Evolutionary conservation across 805 yeast species (phyloP), one percentile per base, ranked within the genome.

Genomic region (Wickerhamomyces sydowiorum): DNA sequence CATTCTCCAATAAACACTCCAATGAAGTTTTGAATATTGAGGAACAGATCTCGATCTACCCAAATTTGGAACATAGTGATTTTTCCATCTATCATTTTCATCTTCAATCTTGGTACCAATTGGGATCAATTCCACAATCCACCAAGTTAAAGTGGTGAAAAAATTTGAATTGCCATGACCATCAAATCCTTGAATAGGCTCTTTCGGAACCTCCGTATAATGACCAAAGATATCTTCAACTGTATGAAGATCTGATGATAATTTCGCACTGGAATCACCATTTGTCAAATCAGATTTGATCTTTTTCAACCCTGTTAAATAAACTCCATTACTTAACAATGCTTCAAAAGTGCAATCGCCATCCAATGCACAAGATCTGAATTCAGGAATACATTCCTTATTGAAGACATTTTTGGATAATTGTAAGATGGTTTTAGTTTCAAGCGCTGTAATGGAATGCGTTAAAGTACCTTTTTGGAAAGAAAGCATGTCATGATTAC

Each of bases 111-210:
- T 70, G 23, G 70, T 66, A 0, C 79, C 79, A 36, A 80, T 52
- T 1, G 88, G 87, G n/a, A 82, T 45, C 14, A 75, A 57, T 49
- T 82, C 89, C 12, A 78, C 54, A 3, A 72, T 3, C 86, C 86
- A 81, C 87, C 87, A 82, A 6, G 65, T 48, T 0, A 76, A 18
- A 0, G 69, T 44, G 14, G 39, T 36, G 6, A 49, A 31, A 1
- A 60, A 17, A 3, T 59, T 38, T 20, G 55, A 57, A 25, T 57
- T 57, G 1, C 76, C 77, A 27, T 70, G 50, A 7, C 72, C 67
- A 48, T 67, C 74, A 50, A 59, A 64, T 8, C 62, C 53, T 5
- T 35, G 18, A 7, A 65, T 43, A 12, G 56, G 58, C 0, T 33
- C 24, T 0, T 20, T 14, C 7, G 66, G 66, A 9, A 67, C 46